Conservation (phyloP, 768 basidiomycete species). For the Pholiota molesta region DNA sequence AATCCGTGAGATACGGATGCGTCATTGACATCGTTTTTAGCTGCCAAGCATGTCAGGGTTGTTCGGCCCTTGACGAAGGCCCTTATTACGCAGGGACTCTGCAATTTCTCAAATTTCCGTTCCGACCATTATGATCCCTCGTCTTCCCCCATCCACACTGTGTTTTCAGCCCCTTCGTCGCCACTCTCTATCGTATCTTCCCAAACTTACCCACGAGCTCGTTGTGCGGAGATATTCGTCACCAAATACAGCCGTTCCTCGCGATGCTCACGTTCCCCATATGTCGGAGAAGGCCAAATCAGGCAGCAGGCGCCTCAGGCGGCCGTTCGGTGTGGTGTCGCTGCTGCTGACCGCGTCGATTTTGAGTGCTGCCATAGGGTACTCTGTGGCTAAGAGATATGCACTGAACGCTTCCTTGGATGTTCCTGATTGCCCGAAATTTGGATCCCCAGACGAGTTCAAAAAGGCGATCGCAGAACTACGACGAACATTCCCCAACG, state of each 20-base stretch:
- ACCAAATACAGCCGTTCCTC: not conserved
- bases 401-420: not conserved
- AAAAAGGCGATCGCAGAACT: constrained; percentile 55
- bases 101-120: not conserved
- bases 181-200: not conserved
- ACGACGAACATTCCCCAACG: constrained; percentile 37
- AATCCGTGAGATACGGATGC: not conserved
- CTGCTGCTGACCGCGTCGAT: constrained; percentile 6
- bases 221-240: not conserved
- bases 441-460: constrained; percentile 50
- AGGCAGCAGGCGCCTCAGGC: not conserved
- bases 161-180: not conserved
- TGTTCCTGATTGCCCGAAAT: constrained; percentile 3
- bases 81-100: constrained; percentile 8
- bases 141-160: not conserved
- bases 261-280: not conserved
- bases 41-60: not conserved
- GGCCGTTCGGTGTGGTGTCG: not conserved
- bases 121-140: constrained; percentile 4
- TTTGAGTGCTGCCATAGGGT: constrained; percentile 1
- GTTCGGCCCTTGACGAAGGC: not conserved
- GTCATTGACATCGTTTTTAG: not conserved
- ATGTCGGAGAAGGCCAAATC: not conserved
- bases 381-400: not conserved
- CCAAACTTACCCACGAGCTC: not conserved